Conservation (phyloP, 495 filamentous ascomycete species). For the Aspergillus egyptiacus region DNA sequence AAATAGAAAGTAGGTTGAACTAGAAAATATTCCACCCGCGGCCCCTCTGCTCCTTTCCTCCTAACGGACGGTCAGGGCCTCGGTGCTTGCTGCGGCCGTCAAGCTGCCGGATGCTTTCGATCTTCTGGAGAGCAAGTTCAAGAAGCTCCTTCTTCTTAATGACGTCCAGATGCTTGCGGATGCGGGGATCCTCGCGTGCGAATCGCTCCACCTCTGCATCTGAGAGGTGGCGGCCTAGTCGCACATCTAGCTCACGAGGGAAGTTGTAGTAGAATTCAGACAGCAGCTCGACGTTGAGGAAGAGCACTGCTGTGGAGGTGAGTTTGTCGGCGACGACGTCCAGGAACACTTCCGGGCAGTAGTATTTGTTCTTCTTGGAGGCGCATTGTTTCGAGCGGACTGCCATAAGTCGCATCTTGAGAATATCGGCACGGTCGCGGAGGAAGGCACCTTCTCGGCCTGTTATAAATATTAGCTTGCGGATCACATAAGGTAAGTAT, state of each 20-base stretch:
- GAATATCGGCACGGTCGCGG: slow-evolving; percentile 77
- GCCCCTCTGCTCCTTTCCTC: slow-evolving; percentile 26
- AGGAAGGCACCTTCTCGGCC: slow-evolving; percentile 91
- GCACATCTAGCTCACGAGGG: slow-evolving; percentile 80
- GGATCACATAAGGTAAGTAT: neutral
- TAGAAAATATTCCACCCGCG: slow-evolving; percentile 40
- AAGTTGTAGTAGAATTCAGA: slow-evolving; percentile 98
- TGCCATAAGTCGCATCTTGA: slow-evolving; percentile 83
- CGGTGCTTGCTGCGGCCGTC: slow-evolving; percentile 47
- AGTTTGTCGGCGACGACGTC: slow-evolving; percentile 96
- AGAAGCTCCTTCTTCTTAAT: slow-evolving; percentile 88
- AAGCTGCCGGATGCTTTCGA: slow-evolving; percentile 76
- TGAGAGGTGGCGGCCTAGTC: slow-evolving; percentile 76
- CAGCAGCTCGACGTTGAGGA: slow-evolving; percentile 94
- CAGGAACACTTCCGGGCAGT: slow-evolving; percentile 95
- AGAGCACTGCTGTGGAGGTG: slow-evolving; percentile 88
- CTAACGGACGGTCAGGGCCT: slow-evolving; percentile 24
- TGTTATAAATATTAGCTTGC: slow-evolving; percentile 32
- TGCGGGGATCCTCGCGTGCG: slow-evolving; percentile 84
- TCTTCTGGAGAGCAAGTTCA: slow-evolving; percentile 88
- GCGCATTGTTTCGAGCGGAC: slow-evolving; percentile 84
- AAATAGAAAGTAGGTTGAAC: slow-evolving; percentile 4
- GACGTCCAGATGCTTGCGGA: slow-evolving; percentile 82
- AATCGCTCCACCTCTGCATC: slow-evolving; percentile 79
- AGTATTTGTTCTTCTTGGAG: slow-evolving; percentile 78